phyloP scores from a whole-genome alignment of 192 early-diverging fungal genomes.

The Thoreauomyces humboldtii region DNA sequence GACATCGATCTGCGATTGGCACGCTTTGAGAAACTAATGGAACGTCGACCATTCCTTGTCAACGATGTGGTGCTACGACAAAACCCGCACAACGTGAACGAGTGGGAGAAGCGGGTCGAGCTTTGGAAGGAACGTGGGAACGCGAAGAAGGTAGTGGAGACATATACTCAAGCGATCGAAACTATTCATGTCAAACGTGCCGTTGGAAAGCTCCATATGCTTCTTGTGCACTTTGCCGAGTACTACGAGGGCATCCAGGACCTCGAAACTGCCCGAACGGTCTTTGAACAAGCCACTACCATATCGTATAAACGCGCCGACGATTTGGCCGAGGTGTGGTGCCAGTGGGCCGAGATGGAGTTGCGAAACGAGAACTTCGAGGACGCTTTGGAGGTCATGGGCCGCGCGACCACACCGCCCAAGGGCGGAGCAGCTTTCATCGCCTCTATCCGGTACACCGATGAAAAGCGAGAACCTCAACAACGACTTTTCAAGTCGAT shows the following conservation, averaged over 20 bases:
- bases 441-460: constrained; percentile 62
- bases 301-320: constrained; percentile 78
- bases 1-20: constrained; percentile 80
- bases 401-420: constrained; percentile 72
- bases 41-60: constrained; percentile 86
- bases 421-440: constrained; percentile 33
- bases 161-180: constrained; percentile 69
- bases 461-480: constrained; percentile 76
- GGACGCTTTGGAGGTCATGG: constrained; percentile 78
- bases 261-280: constrained; percentile 63
- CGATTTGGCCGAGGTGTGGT: constrained; percentile 87
- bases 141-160: constrained; percentile 59
- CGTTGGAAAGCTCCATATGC: constrained; percentile 69
- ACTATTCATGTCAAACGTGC: constrained; percentile 77
- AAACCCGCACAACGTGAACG: constrained; percentile 84
- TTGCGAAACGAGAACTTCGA: constrained; percentile 57
- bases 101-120: constrained; percentile 86
- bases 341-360: constrained; percentile 90
- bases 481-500: constrained; percentile 81
- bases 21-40: constrained; percentile 88
- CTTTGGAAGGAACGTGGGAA: constrained; percentile 58
- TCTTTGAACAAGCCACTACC: constrained; percentile 80
- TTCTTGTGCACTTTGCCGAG: constrained; percentile 86
- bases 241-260: constrained; percentile 67
- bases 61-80: constrained; percentile 90